phyloP scores from a whole-genome alignment of 75 land plant genomes.

The Sequoia sempervirens region DNA sequence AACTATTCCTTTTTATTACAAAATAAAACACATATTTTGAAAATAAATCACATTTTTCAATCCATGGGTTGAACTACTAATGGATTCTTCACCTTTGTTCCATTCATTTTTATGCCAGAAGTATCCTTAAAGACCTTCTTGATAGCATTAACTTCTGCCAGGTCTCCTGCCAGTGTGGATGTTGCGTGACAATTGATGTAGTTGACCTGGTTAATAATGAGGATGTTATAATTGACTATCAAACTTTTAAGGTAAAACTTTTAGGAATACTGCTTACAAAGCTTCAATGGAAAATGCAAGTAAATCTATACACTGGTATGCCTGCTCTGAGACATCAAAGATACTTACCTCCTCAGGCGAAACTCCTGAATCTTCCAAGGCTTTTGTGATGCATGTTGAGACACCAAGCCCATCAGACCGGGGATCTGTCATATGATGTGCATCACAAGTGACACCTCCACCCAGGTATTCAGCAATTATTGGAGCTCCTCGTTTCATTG shows the following conservation, averaged over 20 bases:
- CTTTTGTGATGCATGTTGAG: constrained; percentile 31
- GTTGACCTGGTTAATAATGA: constrained; percentile 30
- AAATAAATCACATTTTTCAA: neutral
- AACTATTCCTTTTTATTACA: neutral
- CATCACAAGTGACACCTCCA: constrained; percentile 46
- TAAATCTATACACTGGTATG: neutral
- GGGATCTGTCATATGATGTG: constrained; percentile 56
- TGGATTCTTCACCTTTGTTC: constrained; percentile 33
- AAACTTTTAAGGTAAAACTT: neutral
- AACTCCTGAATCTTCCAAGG: constrained; percentile 44
- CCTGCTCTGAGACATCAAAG: neutral
- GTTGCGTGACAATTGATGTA: constrained; percentile 60
- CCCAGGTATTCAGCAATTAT: constrained; percentile 56
- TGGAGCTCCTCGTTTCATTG: constrained; percentile 42
- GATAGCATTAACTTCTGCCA: constrained; percentile 52
- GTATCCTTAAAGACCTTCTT: constrained; percentile 53
- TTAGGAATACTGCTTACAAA: neutral
- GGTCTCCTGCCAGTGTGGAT: constrained; percentile 52
- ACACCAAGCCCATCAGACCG: constrained; percentile 52
- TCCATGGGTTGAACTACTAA: neutral
- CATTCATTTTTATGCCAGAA: constrained; percentile 52
- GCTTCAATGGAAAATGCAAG: neutral
- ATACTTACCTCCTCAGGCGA: constrained; percentile 45
- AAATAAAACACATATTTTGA: neutral
- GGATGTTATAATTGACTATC: neutral